A percentile compares a stretch with the other conserved stretches of the same genome.
Evolutionary conservation across 2,329 filamentous ascomycete species (phyloP).

Genomic region (Ceratocystis cubensis): DNA sequence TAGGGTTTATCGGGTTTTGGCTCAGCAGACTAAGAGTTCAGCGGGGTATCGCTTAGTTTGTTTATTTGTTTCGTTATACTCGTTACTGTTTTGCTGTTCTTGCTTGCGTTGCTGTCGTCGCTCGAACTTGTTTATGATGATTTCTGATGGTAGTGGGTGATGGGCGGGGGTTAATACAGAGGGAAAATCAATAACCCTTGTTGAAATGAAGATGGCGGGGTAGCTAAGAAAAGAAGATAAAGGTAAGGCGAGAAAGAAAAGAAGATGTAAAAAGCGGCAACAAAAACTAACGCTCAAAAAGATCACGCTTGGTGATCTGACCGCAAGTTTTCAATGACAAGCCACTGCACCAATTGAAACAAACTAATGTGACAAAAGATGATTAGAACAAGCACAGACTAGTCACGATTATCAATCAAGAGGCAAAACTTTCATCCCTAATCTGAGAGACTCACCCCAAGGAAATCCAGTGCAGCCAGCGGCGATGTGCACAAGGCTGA

Average conservation of each 20-base stretch:
- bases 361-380: background rate
- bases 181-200: constrained; percentile 2
- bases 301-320: background rate
- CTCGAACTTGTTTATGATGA: background rate
- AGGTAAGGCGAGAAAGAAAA: too few species aligned
- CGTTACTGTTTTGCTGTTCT: background rate
- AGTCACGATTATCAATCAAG: constrained; percentile 5
- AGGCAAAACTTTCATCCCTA: background rate
- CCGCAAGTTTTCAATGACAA: background rate
- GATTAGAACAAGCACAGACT: background rate
- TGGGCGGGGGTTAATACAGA: too few species aligned
- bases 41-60: too few species aligned
- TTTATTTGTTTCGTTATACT: too few species aligned
- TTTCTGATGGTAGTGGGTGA: background rate
- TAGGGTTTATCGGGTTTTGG: too few species aligned
- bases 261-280: background rate
- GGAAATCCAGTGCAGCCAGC: too few species aligned
- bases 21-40: too few species aligned
- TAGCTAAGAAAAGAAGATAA: background rate
- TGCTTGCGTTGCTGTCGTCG: background rate
- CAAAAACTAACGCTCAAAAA: background rate
- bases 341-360: background rate
- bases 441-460: too few species aligned
- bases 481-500: too few species aligned
- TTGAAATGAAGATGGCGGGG: background rate